Conservation (phyloP, 352 stramenopile genomes). For the Globisporangium recalcitrans region DNA sequence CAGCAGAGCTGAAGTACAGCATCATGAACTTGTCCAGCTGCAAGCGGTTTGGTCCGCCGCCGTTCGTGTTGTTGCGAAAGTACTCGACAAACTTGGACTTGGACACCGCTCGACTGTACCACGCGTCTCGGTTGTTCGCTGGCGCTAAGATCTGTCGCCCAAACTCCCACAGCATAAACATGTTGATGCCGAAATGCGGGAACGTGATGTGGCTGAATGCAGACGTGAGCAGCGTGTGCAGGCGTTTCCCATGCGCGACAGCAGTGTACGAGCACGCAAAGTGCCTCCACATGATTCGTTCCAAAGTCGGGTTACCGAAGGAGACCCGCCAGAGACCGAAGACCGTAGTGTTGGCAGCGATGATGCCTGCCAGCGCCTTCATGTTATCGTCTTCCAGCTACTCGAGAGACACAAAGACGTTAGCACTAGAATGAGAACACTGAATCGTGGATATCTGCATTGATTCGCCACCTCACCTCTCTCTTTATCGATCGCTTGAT, state of each 20-base stretch:
- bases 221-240: slow-evolving; percentile 73
- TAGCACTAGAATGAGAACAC: not conserved
- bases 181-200: slow-evolving; percentile 80
- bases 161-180: slow-evolving; percentile 89
- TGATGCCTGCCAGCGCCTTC: slow-evolving; percentile 51
- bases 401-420: not conserved
- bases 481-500: slow-evolving; percentile 17
- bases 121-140: slow-evolving; percentile 33
- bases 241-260: slow-evolving; percentile 52
- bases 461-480: not conserved
- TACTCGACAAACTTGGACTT: slow-evolving; percentile 46
- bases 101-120: slow-evolving; percentile 45
- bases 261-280: slow-evolving; percentile 82
- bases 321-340: slow-evolving; percentile 77
- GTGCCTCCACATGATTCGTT: slow-evolving; percentile 77
- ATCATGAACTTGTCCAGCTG: slow-evolving; percentile 59
- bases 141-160: slow-evolving; percentile 57
- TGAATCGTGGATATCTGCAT: too few relatives aligned
- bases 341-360: slow-evolving; percentile 61
- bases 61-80: slow-evolving; percentile 23
- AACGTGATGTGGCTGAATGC: slow-evolving; percentile 84
- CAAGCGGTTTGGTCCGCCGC: slow-evolving; percentile 27
- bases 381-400: slow-evolving; percentile 62
- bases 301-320: slow-evolving; percentile 33
- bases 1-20: slow-evolving; percentile 66